Evolutionary conservation across 371 early-diverging fungal species (phyloP).

Genomic region (Mucor indicus): DNA sequence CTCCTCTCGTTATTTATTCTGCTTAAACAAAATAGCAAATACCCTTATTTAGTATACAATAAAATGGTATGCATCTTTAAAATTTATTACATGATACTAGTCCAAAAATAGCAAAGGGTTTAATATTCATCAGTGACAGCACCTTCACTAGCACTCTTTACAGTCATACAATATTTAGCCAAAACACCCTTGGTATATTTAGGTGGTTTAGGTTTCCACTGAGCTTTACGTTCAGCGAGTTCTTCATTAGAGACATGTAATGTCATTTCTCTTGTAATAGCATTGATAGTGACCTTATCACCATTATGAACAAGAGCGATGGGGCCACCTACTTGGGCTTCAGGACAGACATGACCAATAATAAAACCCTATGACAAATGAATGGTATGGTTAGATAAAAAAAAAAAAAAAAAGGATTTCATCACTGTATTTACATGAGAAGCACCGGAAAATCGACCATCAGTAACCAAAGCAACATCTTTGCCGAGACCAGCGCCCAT

Average conservation of each 20-base stretch:
- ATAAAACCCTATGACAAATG: constrained; percentile 67
- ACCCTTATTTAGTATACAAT: no score
- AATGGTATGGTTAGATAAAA: no score
- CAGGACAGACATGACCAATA: constrained; percentile 96
- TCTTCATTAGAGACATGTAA: constrained; percentile 74
- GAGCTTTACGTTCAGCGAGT: constrained; percentile 57
- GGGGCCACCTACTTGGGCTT: constrained; percentile 95
- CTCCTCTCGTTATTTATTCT: no score
- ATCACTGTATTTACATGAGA: no score
- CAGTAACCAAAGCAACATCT: constrained; percentile 92
- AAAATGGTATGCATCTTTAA: no score
- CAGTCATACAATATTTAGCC: constrained; percentile 83
- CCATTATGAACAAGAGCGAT: constrained; percentile 87
- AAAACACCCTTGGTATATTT: constrained; percentile 85
- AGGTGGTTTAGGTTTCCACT: constrained; percentile 77
- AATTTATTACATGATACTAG: no score
- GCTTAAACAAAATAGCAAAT: no score
- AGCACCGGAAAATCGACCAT: constrained; percentile 97
- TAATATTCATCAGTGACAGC: constrained; percentile 87
- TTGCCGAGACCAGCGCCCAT: constrained; percentile 98
- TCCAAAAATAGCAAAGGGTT: no score
- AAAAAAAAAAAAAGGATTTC: no score
- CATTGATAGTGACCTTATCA: constrained; percentile 85
- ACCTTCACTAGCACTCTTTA: constrained; percentile 76
- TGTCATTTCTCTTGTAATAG: constrained; percentile 65